Evolutionary conservation across 345 rosid genomes (phyloP), one percentile per base, ranked within the genome.

Genomic region (Cardamine occulta): DNA sequence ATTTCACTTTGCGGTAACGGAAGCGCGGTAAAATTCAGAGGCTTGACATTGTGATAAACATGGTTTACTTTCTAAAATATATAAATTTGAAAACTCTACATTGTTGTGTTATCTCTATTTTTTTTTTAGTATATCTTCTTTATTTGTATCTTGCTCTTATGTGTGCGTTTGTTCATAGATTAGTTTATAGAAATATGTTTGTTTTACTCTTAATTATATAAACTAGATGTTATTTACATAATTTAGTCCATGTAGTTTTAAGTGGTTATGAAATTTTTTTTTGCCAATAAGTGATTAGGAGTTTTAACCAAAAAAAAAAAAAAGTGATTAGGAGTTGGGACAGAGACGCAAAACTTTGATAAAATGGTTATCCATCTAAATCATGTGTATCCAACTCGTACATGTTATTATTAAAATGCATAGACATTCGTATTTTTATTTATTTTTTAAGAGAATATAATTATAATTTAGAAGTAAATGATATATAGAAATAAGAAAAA

Each of bases 1-100:
- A 26, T 56, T 34, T 63, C 13, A 8, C 15, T 69, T 12, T 12
- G 17, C 10, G 32, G 63, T 76, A 63, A 62, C 70, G 70, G 15
- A 54, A 53, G 64, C 64, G 64, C 74, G 74, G 74, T 40, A 68
- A 75, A 61, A 68, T n/a, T 60, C 68, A 24, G 12, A 35, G 53
- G 62, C 15, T 61, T 26, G 28, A 26, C 28, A 26, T 26, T 1
- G 28, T 3, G 28, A 26, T 26, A 26, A 26, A 26, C 2, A 26
- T 26, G 28, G 28, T 26, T 1, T 24, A 45, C 55, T 47, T 65
- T 47, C 11, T 29, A 29, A n/a, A 8, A 18, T 24, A 21, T 21
- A 21, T 21, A n/a, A n/a, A 63, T 12, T 35, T 35, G 39, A 35
- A 35, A 35, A 35, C 39, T 35, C 39, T 35, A 65, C 24, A 47